A percentile compares a stretch with the other conserved stretches of the same genome.
phyloP scores from a whole-genome alignment of 257 asterid genomes.

The Gynochthodes officinalis region DNA sequence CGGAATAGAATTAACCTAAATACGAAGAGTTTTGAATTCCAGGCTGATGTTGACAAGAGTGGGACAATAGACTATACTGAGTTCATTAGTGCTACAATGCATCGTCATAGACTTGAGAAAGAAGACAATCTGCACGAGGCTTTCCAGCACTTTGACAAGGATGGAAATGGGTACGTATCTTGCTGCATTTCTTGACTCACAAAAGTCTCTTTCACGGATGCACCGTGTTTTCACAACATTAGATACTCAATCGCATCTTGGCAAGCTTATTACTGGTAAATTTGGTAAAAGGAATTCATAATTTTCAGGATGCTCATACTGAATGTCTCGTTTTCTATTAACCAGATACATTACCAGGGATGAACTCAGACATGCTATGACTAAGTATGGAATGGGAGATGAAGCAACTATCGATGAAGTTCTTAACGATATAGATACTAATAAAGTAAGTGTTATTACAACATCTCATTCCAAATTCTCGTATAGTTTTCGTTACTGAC shows the following conservation, averaged over 20 bases:
- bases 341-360: constrained; percentile 83
- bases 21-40: constrained; percentile 2
- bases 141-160: constrained; percentile 75
- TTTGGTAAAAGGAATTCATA: no score
- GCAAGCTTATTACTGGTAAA: no score
- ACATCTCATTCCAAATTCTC: no score
- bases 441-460: constrained; percentile 43
- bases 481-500: not conserved
- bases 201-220: not conserved
- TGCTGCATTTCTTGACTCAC: not conserved
- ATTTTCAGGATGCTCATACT: not conserved
- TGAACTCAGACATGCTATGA: constrained; percentile 82
- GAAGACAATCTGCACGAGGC: constrained; percentile 76
- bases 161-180: constrained; percentile 56
- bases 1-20: not conserved
- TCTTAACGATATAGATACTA: constrained; percentile 78
- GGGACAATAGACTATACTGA: constrained; percentile 87
- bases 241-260: no score
- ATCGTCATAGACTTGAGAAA: constrained; percentile 77
- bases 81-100: constrained; percentile 89
- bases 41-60: constrained; percentile 88
- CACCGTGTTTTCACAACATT: no score
- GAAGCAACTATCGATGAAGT: constrained; percentile 83
- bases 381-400: constrained; percentile 85
- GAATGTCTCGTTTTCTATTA: not conserved